Conservation (phyloP, 768 basidiomycete genomes). For the Omphalotus guepiniiformis region DNA sequence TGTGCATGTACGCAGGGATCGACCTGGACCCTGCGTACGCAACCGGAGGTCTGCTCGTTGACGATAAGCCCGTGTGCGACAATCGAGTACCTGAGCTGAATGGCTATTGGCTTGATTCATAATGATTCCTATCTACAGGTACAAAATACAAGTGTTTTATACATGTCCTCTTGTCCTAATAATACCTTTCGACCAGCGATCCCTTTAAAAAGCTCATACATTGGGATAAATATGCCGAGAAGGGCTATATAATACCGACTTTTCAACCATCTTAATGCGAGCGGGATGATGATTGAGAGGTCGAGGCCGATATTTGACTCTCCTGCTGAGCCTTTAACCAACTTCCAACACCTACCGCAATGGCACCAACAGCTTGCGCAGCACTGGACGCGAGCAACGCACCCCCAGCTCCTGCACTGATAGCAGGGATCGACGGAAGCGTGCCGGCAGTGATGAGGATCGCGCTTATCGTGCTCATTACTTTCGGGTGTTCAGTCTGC, state of each 20-base stretch:
- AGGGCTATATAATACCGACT: too few relatives aligned
- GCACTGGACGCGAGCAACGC: slow-evolving; percentile 69
- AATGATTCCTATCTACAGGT: too few relatives aligned
- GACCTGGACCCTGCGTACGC: slow-evolving; percentile 30
- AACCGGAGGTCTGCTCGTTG: slow-evolving; percentile 42
- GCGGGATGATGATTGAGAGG: too few relatives aligned
- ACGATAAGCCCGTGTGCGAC: slow-evolving; percentile 33
- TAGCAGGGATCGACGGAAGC: slow-evolving; percentile 66
- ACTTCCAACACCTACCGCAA: slow-evolving; percentile 70
- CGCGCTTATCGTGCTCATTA: slow-evolving; percentile 69
- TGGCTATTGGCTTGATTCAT: background rate
- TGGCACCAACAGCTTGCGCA: slow-evolving; percentile 74
- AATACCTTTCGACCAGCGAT: too few relatives aligned
- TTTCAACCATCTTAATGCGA: too few relatives aligned
- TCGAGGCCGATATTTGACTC: too few relatives aligned
- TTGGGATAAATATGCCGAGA: too few relatives aligned
- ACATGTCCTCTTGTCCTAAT: too few relatives aligned
- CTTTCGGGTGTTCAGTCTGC: slow-evolving; percentile 70
- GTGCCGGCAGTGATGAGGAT: slow-evolving; percentile 78
- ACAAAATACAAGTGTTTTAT: too few relatives aligned
- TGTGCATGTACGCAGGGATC: slow-evolving; percentile 46
- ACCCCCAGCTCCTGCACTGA: slow-evolving; percentile 66
- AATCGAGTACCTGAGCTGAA: background rate
- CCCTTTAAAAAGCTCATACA: too few relatives aligned
- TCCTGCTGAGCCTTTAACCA: slow-evolving; percentile 48